A percentile compares a stretch with the other conserved stretches of the same genome.
phyloP scores from a whole-genome alignment of 2,329 filamentous ascomycete genomes.

The Ilyonectria destructans region DNA sequence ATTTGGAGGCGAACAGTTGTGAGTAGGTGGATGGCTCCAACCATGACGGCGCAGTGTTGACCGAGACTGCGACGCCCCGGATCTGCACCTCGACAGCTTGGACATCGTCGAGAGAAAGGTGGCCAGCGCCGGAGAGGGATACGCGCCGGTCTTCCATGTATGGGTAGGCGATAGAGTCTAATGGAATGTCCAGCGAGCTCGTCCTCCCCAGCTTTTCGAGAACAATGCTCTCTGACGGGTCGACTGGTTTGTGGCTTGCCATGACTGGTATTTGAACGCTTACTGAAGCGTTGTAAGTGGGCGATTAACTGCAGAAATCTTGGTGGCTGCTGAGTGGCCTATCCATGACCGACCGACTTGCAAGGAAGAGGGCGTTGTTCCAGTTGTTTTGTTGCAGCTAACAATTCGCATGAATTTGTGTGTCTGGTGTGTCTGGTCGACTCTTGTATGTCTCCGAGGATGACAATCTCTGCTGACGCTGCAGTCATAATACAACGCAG shows the following conservation, averaged over 20 bases:
- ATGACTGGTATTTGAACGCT: slow-evolving; percentile 14
- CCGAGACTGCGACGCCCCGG: slow-evolving; percentile 68
- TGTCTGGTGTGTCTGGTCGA: background rate
- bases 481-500: background rate
- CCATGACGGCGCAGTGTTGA: slow-evolving; percentile 72
- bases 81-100: slow-evolving; percentile 69
- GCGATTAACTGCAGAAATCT: background rate
- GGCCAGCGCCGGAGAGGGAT: slow-evolving; percentile 54
- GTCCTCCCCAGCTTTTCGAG: slow-evolving; percentile 53
- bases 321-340: background rate
- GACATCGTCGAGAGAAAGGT: slow-evolving; percentile 67
- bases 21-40: slow-evolving; percentile 65
- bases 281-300: background rate
- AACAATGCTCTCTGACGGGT: slow-evolving; percentile 36
- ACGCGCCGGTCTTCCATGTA: slow-evolving; percentile 41
- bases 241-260: background rate
- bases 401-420: background rate
- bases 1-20: slow-evolving; percentile 57
- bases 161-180: slow-evolving; percentile 40
- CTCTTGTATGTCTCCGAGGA: background rate
- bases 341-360: slow-evolving; percentile 6
- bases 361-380: background rate
- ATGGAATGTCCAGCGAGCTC: slow-evolving; percentile 53
- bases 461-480: background rate
- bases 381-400: background rate